phyloP scores from a whole-genome alignment of 78 protist species.

The Isochrysis galbana region DNA sequence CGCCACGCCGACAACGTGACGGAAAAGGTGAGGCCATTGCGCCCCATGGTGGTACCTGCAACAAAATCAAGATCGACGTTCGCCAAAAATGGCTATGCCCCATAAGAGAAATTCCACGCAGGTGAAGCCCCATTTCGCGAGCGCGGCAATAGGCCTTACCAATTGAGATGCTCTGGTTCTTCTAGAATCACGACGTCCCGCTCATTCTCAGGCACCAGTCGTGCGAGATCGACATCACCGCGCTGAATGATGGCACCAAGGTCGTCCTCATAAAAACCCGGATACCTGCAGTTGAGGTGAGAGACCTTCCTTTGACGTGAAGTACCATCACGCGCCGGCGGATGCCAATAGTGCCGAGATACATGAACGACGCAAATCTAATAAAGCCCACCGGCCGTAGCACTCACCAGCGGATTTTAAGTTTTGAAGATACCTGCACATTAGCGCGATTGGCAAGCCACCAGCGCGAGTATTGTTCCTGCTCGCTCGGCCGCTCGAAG shows the following conservation, averaged over 20 bases:
- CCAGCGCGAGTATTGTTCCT: neutral
- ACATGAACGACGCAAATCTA: too few relatives aligned
- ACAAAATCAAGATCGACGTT: too few relatives aligned
- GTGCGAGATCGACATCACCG: neutral
- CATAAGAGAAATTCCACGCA: too few relatives aligned
- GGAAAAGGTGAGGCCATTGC: neutral
- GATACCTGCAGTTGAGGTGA: too few relatives aligned
- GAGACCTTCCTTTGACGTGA: too few relatives aligned
- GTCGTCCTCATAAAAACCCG: neutral
- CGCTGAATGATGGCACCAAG: neutral
- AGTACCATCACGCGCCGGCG: too few relatives aligned
- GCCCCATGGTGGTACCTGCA: neutral
- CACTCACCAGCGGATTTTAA: neutral
- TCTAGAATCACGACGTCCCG: neutral
- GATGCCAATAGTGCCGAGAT: too few relatives aligned
- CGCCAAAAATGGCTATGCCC: too few relatives aligned
- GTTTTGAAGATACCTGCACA: neutral
- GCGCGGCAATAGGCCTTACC: too few relatives aligned
- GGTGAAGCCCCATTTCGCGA: too few relatives aligned
- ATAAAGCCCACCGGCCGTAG: too few relatives aligned
- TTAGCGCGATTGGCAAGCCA: neutral
- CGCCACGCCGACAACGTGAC: slow-evolving; percentile 2
- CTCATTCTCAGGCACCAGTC: neutral
- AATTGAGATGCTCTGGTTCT: slow-evolving; percentile 16
- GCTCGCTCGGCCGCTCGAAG: neutral